These are phyloP conservation scores for Brasilioporus rufonigricans DNA, from an alignment of 768 basidiomycete genomes.

Conservation along the genomic window DNA sequence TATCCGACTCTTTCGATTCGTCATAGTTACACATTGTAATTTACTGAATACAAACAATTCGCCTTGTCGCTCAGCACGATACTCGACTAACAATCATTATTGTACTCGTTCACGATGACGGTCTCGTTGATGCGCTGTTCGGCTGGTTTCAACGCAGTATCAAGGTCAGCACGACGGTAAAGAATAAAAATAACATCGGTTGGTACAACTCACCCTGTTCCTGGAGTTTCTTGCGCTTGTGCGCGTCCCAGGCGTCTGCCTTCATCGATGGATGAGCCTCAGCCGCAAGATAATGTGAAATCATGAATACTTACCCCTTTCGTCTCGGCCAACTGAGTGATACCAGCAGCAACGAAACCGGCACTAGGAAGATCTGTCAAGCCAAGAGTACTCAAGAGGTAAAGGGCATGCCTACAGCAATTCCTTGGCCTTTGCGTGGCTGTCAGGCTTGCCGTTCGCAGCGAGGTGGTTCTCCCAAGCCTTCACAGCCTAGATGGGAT, in stretches of 20 bases:
- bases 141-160: not conserved
- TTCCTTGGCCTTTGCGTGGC: constrained; percentile 23
- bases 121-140: not conserved
- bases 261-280: not conserved
- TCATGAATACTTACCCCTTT: not conserved
- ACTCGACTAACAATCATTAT: not conserved
- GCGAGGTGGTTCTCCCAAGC: constrained; percentile 15
- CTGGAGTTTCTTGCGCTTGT: not conserved
- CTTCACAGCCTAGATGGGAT: constrained; percentile 11
- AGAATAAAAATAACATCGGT: not conserved
- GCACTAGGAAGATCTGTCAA: not conserved
- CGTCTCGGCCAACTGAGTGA: not conserved
- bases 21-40: too few relatives aligned
- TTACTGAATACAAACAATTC: too few relatives aligned
- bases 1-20: too few relatives aligned
- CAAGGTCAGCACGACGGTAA: not conserved
- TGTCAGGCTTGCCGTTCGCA: constrained; percentile 13
- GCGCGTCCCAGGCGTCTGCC: not conserved
- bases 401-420: not conserved
- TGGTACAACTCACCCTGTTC: not conserved
- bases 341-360: not conserved
- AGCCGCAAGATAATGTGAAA: not conserved
- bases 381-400: not conserved
- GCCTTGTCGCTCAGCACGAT: not conserved
- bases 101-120: not conserved